These are phyloP conservation scores for Cladosporium sp. DNA, from an alignment of 2,329 filamentous ascomycete species.

Conservation along the genomic window DNA sequence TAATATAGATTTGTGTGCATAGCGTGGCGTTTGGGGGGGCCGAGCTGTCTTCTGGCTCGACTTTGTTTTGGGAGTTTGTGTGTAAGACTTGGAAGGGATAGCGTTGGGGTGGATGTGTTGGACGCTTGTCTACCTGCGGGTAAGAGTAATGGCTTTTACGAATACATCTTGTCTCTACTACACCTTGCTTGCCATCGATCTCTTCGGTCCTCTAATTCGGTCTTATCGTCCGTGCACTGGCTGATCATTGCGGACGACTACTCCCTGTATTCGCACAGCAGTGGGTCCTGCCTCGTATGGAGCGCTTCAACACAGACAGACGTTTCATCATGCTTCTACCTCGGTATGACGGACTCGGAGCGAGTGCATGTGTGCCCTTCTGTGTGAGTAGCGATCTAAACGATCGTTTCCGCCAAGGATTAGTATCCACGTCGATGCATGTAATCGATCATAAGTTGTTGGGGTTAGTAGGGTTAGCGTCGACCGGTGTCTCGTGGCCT, in stretches of 20 bases:
- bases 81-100: background rate
- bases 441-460: background rate
- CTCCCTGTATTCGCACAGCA: background rate
- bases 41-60: background rate
- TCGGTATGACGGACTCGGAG: background rate
- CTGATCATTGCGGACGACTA: background rate
- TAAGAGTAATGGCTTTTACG: slow-evolving; percentile 1
- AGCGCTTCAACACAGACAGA: background rate
- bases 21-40: slow-evolving; percentile 1
- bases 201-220: background rate
- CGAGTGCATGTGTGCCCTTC: background rate
- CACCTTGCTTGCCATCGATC: background rate
- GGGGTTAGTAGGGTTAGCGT: slow-evolving; percentile 7
- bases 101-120: background rate
- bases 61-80: background rate
- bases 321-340: background rate
- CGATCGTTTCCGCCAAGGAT: background rate
- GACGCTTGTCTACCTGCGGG: background rate
- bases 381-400: background rate
- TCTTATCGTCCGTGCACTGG: background rate
- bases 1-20: slow-evolving; percentile 8
- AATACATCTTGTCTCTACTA: slow-evolving; percentile 3
- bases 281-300: background rate
- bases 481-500: background rate
- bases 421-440: background rate